These are phyloP conservation scores for Fistulinella cinereoalba DNA, from an alignment of 1,284 basidiomycete species.

Conservation along the genomic window DNA sequence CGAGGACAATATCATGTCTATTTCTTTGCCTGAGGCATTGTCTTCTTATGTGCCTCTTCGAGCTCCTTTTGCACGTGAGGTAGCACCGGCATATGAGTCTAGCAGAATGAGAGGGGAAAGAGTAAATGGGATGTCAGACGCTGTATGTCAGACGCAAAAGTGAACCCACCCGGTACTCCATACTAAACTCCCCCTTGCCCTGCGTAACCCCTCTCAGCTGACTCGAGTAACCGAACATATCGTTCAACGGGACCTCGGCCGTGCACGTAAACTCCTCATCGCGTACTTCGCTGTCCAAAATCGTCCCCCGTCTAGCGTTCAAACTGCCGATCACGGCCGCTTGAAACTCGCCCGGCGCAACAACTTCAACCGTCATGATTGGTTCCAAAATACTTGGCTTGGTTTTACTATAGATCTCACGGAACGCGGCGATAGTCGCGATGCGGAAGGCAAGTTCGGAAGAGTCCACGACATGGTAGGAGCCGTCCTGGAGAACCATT, in stretches of 20 bases:
- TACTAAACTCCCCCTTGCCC: constrained; percentile 94
- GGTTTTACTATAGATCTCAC: constrained; percentile 82
- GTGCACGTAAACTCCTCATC: constrained; percentile 95
- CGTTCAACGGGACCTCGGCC: constrained; percentile 93
- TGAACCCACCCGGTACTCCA: constrained; percentile 85
- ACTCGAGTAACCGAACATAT: constrained; percentile 98
- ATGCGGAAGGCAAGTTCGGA: constrained; percentile 95
- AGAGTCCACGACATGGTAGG: constrained; percentile 94
- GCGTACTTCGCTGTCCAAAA: constrained; percentile 93
- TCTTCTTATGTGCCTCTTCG: constrained; percentile 53
- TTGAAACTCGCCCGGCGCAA: constrained; percentile 96
- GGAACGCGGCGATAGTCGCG: constrained; percentile 89
- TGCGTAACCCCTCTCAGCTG: constrained; percentile 92
- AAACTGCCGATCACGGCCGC: constrained; percentile 93
- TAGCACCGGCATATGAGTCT: constrained; percentile 85
- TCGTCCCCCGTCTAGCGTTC: constrained; percentile 92
- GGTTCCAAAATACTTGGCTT: constrained; percentile 89
- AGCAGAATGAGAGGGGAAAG: background rate
- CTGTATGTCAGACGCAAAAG: too few relatives aligned
- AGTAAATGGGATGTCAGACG: too few relatives aligned
- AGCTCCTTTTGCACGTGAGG: constrained; percentile 86
- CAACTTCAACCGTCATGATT: constrained; percentile 97
- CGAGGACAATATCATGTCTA: constrained; percentile 33
- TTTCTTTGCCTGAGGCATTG: constrained; percentile 52
- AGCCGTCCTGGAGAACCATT: constrained; percentile 91